These are phyloP conservation scores for Coemansia sp. DNA, from an alignment of 192 early-diverging fungal species.

Conservation along the genomic window DNA sequence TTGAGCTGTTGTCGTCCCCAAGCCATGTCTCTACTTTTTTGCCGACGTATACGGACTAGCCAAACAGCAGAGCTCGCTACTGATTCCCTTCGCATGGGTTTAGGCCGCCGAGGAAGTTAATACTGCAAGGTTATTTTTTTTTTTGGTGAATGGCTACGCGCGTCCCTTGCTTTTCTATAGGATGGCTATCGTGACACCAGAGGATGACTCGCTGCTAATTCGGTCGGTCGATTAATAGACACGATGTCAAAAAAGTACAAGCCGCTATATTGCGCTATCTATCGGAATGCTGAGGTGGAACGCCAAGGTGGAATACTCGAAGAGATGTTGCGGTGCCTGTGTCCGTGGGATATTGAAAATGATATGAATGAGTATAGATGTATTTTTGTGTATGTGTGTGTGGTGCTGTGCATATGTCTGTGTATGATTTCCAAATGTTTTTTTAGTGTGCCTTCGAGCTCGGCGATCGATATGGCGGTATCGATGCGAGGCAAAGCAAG, in stretches of 20 bases:
- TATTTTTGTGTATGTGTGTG: not conserved
- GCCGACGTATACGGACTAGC: not conserved
- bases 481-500: not conserved
- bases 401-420: not conserved
- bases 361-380: not conserved
- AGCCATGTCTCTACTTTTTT: not conserved
- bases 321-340: not conserved
- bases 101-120: too few species aligned
- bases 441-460: not conserved
- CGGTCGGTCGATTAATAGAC: not conserved
- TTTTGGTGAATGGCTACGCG: not conserved
- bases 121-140: not conserved
- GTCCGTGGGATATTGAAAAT: not conserved
- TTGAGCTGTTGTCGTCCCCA: not conserved
- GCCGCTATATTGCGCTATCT: not conserved
- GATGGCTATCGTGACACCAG: not conserved
- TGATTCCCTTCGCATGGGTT: too few species aligned
- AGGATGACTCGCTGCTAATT: not conserved
- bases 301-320: not conserved
- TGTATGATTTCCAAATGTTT: not conserved
- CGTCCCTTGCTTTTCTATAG: not conserved
- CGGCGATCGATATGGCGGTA: not conserved
- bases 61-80: not conserved
- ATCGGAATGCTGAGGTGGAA: not conserved
- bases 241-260: not conserved